Percentiles rank a stretch among this genome's conserved stretches.
Conservation (phyloP, 2,329 filamentous ascomycete genomes). For the Cladorrhinum sp. region DNA sequence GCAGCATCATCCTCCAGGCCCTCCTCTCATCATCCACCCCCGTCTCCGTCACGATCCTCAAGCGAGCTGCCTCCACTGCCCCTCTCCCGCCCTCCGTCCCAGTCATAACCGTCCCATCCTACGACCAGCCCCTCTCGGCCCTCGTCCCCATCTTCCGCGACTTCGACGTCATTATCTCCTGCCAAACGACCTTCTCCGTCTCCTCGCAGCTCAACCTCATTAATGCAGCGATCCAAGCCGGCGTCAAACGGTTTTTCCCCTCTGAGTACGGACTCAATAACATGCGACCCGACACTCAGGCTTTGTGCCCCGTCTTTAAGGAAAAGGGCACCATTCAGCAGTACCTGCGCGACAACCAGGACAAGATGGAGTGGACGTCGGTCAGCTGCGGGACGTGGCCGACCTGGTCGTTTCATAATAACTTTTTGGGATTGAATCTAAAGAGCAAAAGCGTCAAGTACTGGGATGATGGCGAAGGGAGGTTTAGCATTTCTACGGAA, state of each 20-base stretch:
- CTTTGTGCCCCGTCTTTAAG: constrained; percentile 28
- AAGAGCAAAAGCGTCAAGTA: constrained; percentile 26
- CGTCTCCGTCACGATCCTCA: constrained; percentile 30
- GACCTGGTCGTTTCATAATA: constrained; percentile 28
- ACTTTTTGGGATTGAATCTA: constrained; percentile 28
- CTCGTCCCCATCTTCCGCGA: constrained; percentile 27
- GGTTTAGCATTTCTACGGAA: constrained; percentile 35
- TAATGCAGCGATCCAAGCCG: constrained; percentile 52
- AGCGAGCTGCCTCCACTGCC: constrained; percentile 30
- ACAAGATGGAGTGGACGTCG: constrained; percentile 33
- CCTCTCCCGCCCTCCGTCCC: constrained; percentile 21
- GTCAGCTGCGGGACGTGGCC: constrained; percentile 32
- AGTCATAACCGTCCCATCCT: constrained; percentile 29
- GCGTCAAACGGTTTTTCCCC: constrained; percentile 54
- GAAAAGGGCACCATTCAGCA: constrained; percentile 32
- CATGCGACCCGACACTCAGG: constrained; percentile 27
- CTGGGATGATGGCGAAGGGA: constrained; percentile 35
- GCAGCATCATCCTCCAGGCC: constrained; percentile 27
- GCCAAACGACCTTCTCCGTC: constrained; percentile 35
- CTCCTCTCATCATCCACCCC: constrained; percentile 27
- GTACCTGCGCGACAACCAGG: constrained; percentile 28
- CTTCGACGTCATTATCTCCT: constrained; percentile 39
- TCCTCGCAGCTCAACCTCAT: constrained; percentile 49
- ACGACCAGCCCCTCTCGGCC: constrained; percentile 26
- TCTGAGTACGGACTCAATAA: constrained; percentile 49